These are phyloP conservation scores for Massariosphaeria phaeospora DNA, from an alignment of 495 filamentous ascomycete species.

Conservation along the genomic window DNA sequence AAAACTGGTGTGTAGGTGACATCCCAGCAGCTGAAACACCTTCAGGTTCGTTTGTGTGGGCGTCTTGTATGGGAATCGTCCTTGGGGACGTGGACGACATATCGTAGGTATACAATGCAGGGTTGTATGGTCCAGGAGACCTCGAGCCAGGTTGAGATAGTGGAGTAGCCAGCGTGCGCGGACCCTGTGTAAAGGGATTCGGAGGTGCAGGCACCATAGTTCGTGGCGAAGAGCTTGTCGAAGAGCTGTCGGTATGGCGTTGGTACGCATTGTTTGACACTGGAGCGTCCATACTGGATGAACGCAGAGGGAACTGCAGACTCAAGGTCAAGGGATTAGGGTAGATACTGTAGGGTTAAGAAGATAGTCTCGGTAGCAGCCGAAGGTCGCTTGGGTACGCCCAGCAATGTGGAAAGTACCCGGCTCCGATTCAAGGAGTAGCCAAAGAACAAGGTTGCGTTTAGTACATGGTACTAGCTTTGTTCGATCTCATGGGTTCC, in stretches of 20 bases:
- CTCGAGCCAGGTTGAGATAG: slow-evolving; percentile 18
- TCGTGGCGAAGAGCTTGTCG: slow-evolving; percentile 18
- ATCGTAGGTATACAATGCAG: slow-evolving; percentile 22
- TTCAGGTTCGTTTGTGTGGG: slow-evolving; percentile 20
- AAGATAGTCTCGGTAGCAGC: slow-evolving; percentile 29
- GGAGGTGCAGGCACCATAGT: slow-evolving; percentile 22
- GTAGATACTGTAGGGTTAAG: slow-evolving; percentile 28
- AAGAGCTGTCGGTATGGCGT: slow-evolving; percentile 14
- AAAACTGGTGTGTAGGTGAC: slow-evolving; percentile 46
- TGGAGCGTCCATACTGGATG: slow-evolving; percentile 17
- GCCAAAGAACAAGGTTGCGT: slow-evolving; percentile 11
- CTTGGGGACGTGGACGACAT: slow-evolving; percentile 34
- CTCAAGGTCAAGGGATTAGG: slow-evolving; percentile 19
- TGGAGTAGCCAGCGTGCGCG: slow-evolving; percentile 22
- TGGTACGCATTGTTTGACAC: slow-evolving; percentile 19
- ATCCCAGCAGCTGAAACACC: slow-evolving; percentile 42
- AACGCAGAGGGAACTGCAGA: slow-evolving; percentile 1
- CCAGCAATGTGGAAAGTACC: slow-evolving; percentile 29
- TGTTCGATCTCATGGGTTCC: slow-evolving; percentile 16
- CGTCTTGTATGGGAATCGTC: slow-evolving; percentile 27
- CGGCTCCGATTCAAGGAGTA: slow-evolving; percentile 3
- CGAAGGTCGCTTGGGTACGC: slow-evolving; percentile 27
- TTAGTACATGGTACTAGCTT: slow-evolving; percentile 21
- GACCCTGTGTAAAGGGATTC: slow-evolving; percentile 24
- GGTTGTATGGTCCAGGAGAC: slow-evolving; percentile 26